Base-by-base conservation (phyloP, 2,329 filamentous ascomycete species). In the Trichoderma brevicompactum region DNA sequence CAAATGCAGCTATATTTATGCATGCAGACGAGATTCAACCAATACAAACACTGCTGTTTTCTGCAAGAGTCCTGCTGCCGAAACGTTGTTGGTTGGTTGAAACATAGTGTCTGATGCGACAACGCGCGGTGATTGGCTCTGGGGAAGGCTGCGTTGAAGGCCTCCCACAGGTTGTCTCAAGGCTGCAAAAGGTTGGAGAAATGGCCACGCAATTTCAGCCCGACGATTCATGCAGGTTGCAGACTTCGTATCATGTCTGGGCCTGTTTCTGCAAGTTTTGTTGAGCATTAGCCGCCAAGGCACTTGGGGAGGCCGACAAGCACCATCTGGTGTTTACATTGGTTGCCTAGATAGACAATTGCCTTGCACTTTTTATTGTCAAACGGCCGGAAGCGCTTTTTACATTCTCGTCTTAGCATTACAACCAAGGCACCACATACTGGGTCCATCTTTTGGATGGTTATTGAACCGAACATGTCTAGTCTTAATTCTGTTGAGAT, bases 91-190 rank as follows among this genome's bases (percentile, higher is more conserved):
- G 49, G 59, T 3, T 9, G 19, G 23, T 7, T 28, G 40, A 5
- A 5, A 5, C 36, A 7, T 15, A 59, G n/a, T 48, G 17, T 5
- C 13, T 19, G n/a, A 32, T 9, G 7, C 8, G 28, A 44, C 3
- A 10, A 6, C 40, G 9, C 28, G 38, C 6, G 4, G n/a, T 53
- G 49, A 63, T 63, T 63, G 59, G 59, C 49, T 19, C 17, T 17
- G 23, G 23, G 36, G 7, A 38, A 10, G 36, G 36, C 36, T 38
- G 36, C 36, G 36, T 38, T 38, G 36, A 38, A 38, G 36, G 36
- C 36, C 36, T 38, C 36, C 36, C 36, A 6, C 19, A 17, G 23
- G 17, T 43, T 5, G 17, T 12, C 32, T 10, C 36, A 56, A 44
- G 9, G 38, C 5, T 43, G 52, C 52, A 40, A 34, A 8, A 17